These are phyloP conservation scores for Salvia rosmarinus DNA, from an alignment of 257 asterid genomes.

Conservation along the genomic window DNA sequence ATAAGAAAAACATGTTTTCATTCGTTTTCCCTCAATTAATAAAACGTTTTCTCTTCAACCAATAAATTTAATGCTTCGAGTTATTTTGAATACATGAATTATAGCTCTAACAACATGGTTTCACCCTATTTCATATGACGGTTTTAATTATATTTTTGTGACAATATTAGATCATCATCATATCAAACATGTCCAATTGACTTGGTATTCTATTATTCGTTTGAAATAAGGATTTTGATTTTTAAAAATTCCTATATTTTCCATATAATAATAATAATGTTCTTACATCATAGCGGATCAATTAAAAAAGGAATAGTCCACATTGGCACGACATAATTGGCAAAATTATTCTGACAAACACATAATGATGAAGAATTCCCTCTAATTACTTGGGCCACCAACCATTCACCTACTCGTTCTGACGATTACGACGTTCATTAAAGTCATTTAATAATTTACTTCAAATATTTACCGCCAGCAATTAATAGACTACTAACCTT, in stretches of 20 bases:
- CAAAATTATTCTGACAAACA: background rate
- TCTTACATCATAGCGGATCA: background rate
- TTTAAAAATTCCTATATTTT: background rate
- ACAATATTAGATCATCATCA: background rate
- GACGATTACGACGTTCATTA: slow-evolving; percentile 5
- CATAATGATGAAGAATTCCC: background rate
- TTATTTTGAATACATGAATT: no score
- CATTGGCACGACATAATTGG: background rate
- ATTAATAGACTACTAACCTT: background rate
- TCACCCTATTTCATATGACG: background rate
- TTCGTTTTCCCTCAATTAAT: no score
- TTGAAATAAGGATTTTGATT: background rate
- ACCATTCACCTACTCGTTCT: slow-evolving; percentile 33
- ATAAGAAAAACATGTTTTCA: no score
- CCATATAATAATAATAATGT: background rate
- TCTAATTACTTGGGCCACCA: slow-evolving; percentile 26
- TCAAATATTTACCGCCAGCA: slow-evolving; percentile 8
- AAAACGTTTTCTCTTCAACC: no score
- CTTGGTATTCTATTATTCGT: background rate
- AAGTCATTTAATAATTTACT: background rate
- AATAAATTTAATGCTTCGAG: no score
- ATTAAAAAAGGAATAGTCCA: background rate
- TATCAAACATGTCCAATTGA: no score
- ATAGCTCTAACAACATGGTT: no score
- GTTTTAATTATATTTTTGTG: background rate